Base-by-base conservation (phyloP, 495 filamentous ascomycete genomes). In the Tuber indicum region DNA sequence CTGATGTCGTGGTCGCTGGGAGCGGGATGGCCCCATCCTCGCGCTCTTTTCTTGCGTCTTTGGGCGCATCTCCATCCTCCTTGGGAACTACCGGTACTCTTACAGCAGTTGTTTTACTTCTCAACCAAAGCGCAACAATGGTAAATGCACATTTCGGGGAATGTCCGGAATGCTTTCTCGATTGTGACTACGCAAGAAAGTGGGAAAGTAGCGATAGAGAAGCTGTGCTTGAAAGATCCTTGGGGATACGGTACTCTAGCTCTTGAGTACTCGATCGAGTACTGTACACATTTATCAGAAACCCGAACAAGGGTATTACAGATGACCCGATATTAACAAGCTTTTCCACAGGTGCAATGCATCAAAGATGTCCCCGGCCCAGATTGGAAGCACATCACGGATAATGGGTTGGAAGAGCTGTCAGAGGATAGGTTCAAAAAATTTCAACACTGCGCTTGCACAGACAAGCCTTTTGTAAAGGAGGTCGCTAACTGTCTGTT, bases 401-500 rank as follows among this genome's bases (percentile, higher is more conserved):
- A 79, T n/a, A 45, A 75, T 3, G 21, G 26, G 52, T 8, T 36
- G 8, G 39, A 73, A 41, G 62, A n/a, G 44, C 52, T 70, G 49
- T 44, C 14, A 36, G 44, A 16, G 16, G 72, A 72, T 21, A 49
- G 46, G 62, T 6, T 66, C 10, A 6, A 36, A 36, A 66, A 36
- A 36, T 17, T 36, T 7, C 58, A 36, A 36, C 16, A 44, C 66
- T 74, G 70, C 39, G 36, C 72, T 73, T 76, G 77, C 42, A 73
- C 74, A 16, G 77, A 76, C 70, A 26, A 70, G 9, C 62, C 26
- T 17, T 72, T 77, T 26, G 47, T 76, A 58, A 76, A 69, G 32
- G 75, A 66, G 9, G 19, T 79, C 41, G 77, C 74, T 72, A 42
- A 41, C 32, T 78, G 77, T 71, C 72, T 79, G 19, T 79, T 79